Conservation (phyloP, 345 rosid genomes). For the Raphanus sativus region DNA sequence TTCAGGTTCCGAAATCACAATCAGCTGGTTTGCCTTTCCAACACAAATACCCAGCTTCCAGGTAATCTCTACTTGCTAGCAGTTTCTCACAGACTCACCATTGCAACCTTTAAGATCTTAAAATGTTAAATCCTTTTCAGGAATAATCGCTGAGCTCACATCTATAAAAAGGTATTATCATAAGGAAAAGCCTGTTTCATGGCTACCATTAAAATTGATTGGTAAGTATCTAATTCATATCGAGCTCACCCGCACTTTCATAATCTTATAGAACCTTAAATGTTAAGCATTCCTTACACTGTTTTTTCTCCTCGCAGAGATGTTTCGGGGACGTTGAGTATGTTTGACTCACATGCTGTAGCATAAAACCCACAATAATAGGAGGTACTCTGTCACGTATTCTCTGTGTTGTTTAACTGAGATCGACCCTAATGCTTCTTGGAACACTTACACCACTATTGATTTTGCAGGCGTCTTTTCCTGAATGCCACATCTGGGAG, state of each 20-base stretch:
- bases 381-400: neutral
- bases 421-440: neutral
- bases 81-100: too few relatives aligned
- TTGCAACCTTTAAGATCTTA: too few relatives aligned
- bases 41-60: too few relatives aligned
- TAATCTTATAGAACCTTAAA: neutral
- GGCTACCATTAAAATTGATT: neutral
- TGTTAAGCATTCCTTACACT: neutral
- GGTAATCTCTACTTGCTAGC: too few relatives aligned
- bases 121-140: too few relatives aligned
- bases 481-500: too few relatives aligned
- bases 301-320: neutral
- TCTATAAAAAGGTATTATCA: neutral
- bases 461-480: neutral
- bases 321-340: neutral
- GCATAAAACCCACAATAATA: neutral
- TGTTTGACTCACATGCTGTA: neutral
- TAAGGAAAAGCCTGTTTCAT: neutral
- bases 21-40: neutral
- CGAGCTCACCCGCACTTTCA: neutral
- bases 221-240: neutral
- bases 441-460: neutral
- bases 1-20: neutral
- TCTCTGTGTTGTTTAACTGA: neutral
- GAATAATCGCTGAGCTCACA: neutral